phyloP scores from a whole-genome alignment of 352 stramenopile species.

The Globisporangium paroecandrum region DNA sequence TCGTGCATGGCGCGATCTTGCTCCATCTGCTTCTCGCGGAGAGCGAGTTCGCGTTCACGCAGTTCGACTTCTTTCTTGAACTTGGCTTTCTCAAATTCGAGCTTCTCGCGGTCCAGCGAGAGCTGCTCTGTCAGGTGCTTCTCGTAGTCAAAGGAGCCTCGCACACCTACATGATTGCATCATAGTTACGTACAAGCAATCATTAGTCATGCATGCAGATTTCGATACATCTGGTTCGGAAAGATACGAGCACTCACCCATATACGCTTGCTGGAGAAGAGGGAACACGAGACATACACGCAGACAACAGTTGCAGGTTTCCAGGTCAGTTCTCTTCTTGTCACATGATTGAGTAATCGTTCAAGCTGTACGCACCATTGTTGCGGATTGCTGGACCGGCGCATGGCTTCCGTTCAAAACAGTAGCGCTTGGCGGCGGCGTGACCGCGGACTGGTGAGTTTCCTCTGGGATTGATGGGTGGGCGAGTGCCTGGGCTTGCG shows the following conservation, averaged over 20 bases:
- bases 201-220: not conserved
- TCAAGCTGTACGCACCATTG: constrained; percentile 18
- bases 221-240: not conserved
- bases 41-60: constrained; percentile 56
- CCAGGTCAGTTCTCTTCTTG: not conserved
- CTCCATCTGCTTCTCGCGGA: constrained; percentile 62
- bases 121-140: constrained; percentile 73
- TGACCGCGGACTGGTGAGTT: not conserved
- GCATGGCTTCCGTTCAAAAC: not conserved
- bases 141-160: constrained; percentile 67
- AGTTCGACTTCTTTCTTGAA: constrained; percentile 78
- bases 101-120: constrained; percentile 58
- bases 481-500: constrained; percentile 37
- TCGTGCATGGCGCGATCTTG: constrained; percentile 57
- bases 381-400: not conserved
- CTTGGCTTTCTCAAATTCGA: constrained; percentile 69
- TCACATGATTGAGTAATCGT: not conserved
- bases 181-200: not conserved
- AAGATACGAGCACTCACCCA: constrained; percentile 21
- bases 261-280: constrained; percentile 3
- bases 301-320: not conserved
- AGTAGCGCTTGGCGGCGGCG: not conserved
- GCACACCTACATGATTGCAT: constrained; percentile 19
- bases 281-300: not conserved
- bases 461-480: constrained; percentile 26